Conservation (phyloP, 352 stramenopile species). For the Globisporangium paroecandrum region DNA sequence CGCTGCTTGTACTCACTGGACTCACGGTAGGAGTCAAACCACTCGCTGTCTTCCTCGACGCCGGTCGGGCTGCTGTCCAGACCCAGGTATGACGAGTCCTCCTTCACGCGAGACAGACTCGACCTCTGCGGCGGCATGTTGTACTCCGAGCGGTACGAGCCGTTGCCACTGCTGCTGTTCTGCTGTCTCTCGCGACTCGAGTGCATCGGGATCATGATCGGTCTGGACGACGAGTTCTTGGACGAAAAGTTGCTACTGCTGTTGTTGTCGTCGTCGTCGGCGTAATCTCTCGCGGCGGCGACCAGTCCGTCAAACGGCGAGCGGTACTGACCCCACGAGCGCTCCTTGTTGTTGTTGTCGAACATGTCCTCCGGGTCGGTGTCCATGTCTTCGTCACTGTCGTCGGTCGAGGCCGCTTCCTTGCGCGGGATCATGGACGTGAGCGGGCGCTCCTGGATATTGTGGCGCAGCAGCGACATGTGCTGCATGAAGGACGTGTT, state of each 20-base stretch:
- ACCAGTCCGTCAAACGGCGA: conserved; percentile 71
- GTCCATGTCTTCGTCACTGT: conserved; percentile 45
- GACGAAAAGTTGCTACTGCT: conserved; percentile 16
- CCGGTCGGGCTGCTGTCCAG: conserved; percentile 68
- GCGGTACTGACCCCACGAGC: conserved; percentile 39
- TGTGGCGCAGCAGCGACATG: conserved; percentile 40
- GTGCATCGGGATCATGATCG: conserved; percentile 64
- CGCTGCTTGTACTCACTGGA: conserved; percentile 69
- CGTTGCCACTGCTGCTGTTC: conserved; percentile 17
- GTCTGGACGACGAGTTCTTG: conserved; percentile 31
- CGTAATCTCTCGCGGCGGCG: conserved; percentile 38
- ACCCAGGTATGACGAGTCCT: conserved; percentile 53
- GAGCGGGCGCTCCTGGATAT: conserved; percentile 60
- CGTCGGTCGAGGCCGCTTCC: conserved; percentile 26
- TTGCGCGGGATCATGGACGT: conserved; percentile 68
- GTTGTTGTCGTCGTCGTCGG: conserved; percentile 42
- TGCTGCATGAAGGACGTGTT: conserved; percentile 46
- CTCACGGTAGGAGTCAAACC: conserved; percentile 53
- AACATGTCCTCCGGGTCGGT: conserved; percentile 58
- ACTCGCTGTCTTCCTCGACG: conserved; percentile 60
- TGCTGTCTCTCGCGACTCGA: conserved; percentile 22
- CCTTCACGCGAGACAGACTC: conserved; percentile 60
- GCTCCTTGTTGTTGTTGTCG: conserved; percentile 27
- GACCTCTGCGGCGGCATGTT: conserved; percentile 44
- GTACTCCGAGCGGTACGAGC: conserved; percentile 24